Percentiles rank a stretch among this genome's conserved stretches.
Conservation (phyloP, 176 grass and related monocot species). For the Cenchrus americanus region DNA sequence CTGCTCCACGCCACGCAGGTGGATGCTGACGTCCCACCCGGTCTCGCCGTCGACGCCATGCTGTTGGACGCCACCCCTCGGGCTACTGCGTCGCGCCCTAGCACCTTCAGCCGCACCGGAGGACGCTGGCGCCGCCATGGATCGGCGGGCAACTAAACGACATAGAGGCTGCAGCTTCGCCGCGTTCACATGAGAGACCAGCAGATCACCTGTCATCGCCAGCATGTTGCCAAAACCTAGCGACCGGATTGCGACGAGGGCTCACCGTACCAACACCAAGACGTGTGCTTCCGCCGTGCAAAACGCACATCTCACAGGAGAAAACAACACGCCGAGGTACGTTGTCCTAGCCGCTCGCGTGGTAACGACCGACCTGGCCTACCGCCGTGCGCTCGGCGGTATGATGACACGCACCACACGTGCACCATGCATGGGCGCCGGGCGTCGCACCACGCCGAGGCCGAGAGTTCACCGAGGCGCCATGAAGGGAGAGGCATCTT, state of each 20-base stretch:
- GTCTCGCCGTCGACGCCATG: too few species aligned
- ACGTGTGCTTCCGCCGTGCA: neutral
- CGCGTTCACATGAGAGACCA: conserved; percentile 36
- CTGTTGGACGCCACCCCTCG: too few species aligned
- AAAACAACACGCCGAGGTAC: neutral
- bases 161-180: conserved; percentile 32
- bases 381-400: too few species aligned
- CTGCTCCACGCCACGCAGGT: too few species aligned
- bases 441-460: neutral
- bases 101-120: too few species aligned
- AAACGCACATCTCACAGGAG: neutral
- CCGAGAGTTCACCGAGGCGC: conserved; percentile 17
- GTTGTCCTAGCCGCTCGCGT: neutral
- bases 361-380: neutral
- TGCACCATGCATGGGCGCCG: neutral
- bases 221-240: neutral
- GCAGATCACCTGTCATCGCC: conserved; percentile 2
- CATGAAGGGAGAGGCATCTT: neutral
- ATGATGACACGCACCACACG: neutral
- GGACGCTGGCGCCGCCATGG: too few species aligned
- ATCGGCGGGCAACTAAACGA: too few species aligned
- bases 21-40: too few species aligned
- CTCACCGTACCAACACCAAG: neutral
- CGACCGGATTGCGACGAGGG: too few species aligned
- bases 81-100: too few species aligned